Percentiles rank a stretch among this genome's conserved stretches.
phyloP scores from a whole-genome alignment of 768 basidiomycete species.

The Cystofilobasidium bisporidii region DNA sequence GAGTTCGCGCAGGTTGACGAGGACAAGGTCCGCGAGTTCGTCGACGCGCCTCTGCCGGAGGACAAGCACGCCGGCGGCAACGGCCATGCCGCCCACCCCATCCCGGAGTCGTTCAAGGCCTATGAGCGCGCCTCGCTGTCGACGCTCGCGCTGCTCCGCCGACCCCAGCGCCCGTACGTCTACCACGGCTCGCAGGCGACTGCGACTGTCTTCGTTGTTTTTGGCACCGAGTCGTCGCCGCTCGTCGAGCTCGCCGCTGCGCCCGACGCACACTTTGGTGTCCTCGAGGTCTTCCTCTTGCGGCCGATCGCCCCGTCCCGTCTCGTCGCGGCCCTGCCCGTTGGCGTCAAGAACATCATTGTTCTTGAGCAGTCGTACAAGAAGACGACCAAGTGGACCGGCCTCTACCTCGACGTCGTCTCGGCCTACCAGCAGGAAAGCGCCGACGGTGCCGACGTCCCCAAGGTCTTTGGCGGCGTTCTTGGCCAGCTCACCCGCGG shows the following conservation, averaged over 20 bases:
- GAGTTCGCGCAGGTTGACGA: slow-evolving; percentile 50
- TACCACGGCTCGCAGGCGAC: slow-evolving; percentile 51
- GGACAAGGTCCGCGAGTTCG: slow-evolving; percentile 38
- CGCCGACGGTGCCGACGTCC: slow-evolving; percentile 42
- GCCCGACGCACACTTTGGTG: slow-evolving; percentile 46
- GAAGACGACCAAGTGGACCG: slow-evolving; percentile 78
- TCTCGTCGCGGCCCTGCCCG: slow-evolving; percentile 54
- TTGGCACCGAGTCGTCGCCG: slow-evolving; percentile 49
- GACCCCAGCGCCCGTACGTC: slow-evolving; percentile 52
- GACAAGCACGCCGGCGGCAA: slow-evolving; percentile 8
- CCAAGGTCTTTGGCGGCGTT: slow-evolving; percentile 54
- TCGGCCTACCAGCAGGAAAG: slow-evolving; percentile 56
- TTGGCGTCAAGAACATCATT: slow-evolving; percentile 56
- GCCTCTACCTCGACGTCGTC: slow-evolving; percentile 72
- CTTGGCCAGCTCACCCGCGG: slow-evolving; percentile 47
- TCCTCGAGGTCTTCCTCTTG: slow-evolving; percentile 50
- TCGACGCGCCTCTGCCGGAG: slow-evolving; percentile 26
- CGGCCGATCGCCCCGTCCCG: slow-evolving; percentile 56
- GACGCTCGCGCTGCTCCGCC: slow-evolving; percentile 54
- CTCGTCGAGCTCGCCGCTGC: slow-evolving; percentile 41
- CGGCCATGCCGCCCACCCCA: slow-evolving; percentile 26
- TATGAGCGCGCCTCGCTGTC: slow-evolving; percentile 63
- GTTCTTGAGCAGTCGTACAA: slow-evolving; percentile 70
- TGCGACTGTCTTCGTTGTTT: slow-evolving; percentile 58
- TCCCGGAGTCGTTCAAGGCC: slow-evolving; percentile 40